These are phyloP conservation scores for Neofusicoccum cordaticola DNA, from an alignment of 2,329 filamentous ascomycete genomes.

Conservation along the genomic window DNA sequence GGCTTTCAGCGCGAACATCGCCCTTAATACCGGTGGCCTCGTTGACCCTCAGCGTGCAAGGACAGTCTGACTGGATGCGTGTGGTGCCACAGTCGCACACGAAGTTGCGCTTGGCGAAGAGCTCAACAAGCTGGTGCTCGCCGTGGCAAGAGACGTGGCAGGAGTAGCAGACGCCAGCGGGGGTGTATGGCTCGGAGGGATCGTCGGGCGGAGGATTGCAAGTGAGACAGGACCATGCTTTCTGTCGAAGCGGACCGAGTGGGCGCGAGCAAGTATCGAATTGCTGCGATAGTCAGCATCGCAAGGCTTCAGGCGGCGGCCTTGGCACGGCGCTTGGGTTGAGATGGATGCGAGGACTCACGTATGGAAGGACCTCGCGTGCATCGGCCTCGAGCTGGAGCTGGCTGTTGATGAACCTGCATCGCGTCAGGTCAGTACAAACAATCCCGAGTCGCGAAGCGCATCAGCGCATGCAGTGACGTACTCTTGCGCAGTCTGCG, in stretches of 20 bases:
- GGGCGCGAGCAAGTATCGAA: slow-evolving; percentile 90
- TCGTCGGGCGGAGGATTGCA: slow-evolving; percentile 78
- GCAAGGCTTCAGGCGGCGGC: slow-evolving; percentile 5
- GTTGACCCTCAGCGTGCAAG: slow-evolving; percentile 75
- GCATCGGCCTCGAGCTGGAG: slow-evolving; percentile 91
- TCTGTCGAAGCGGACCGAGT: slow-evolving; percentile 84
- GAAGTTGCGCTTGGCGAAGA: slow-evolving; percentile 94
- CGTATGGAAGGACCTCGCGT: slow-evolving; percentile 89
- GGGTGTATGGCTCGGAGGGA: slow-evolving; percentile 60
- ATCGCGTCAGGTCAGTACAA: slow-evolving; percentile 13
- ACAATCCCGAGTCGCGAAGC: slow-evolving; percentile 19
- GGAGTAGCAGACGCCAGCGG: slow-evolving; percentile 90
- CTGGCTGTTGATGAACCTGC: slow-evolving; percentile 82
- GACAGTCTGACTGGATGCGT: slow-evolving; percentile 65
- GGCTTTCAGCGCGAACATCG: slow-evolving; percentile 70
- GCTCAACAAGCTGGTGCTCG: slow-evolving; percentile 89
- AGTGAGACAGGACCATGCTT: slow-evolving; percentile 86
- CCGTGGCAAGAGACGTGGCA: slow-evolving; percentile 97
- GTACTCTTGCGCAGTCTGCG: slow-evolving; percentile 54
- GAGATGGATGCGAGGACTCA: slow-evolving; percentile 44
- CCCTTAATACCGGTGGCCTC: slow-evolving; percentile 72
- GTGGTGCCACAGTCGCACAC: slow-evolving; percentile 94
- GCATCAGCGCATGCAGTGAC: slow-evolving; percentile 12
- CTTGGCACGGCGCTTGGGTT: neutral
- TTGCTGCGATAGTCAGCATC: slow-evolving; percentile 56